Evolutionary conservation across 2,329 filamentous ascomycete genomes (phyloP), one percentile per base, ranked within the genome.

Genomic region (Sphaerulina vaccinii): DNA sequence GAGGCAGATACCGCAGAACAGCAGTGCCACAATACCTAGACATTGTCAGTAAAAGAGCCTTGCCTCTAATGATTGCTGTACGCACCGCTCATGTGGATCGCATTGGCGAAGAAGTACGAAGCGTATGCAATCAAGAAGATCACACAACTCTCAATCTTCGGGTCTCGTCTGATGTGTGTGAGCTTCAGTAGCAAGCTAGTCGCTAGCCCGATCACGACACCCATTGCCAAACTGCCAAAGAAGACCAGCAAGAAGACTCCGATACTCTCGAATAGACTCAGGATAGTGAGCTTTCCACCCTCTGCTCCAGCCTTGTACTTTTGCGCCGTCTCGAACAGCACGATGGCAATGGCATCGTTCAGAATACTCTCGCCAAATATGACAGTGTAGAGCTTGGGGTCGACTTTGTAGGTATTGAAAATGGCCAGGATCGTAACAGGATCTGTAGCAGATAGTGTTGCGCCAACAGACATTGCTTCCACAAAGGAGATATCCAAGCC

Each of bases 351-450:
- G 38, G 93, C 93, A 75, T 99, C 93, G 70, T 99, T 99, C 50
- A 99, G 77, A 55, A 99, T 97, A 6, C 92, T 95, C 74, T 99
- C 93, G 68, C 93, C 93, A 70, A 99, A 99, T 61, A 99, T 99
- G 69, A 99, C 85, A 23, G 93, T 99, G 74, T 99, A 99, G 15
- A 99, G 81, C 73, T 97, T 97, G 2, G 93, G 93, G 65, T 99
- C 93, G 64, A 99, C 93, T 73, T 97, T 97, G 81, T 97, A 99
- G 1, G 93, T 88, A 71, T 96, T 97, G 81, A 99, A 99, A 62
- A 99, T 99, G 69, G 93, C 93, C 48, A 99, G 78, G 63, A 99
- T 97, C 0, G 93, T 99, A 53, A 99, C 92, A 0, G 93, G 93
- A 68, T 99, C 93, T 1, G 93, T 99, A 54, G 93, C 93, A 1